Evolutionary conservation across 495 filamentous ascomycete species (phyloP).

Genomic region (Melanomma pulvis-pyrius): DNA sequence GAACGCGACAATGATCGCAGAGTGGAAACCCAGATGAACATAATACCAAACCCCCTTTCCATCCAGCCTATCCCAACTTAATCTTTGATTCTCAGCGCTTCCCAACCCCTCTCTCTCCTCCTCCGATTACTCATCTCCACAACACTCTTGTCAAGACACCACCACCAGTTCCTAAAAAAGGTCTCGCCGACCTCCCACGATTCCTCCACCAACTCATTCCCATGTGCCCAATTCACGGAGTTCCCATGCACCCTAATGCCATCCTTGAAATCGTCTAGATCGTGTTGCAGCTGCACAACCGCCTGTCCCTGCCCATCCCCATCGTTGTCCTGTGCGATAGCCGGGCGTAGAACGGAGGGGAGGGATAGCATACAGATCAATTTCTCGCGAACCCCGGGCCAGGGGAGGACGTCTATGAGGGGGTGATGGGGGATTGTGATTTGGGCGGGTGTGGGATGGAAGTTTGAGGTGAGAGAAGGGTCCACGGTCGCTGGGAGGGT

Average conservation of each 20-base stretch:
- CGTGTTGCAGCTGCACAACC: slow-evolving; percentile 49
- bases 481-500: slow-evolving; percentile 32
- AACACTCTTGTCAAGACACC: slow-evolving; percentile 51
- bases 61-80: background rate
- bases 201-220: slow-evolving; percentile 45
- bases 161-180: slow-evolving; percentile 57
- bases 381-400: slow-evolving; percentile 53
- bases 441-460: slow-evolving; percentile 34
- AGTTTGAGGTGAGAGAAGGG: slow-evolving; percentile 29
- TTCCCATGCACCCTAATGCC: slow-evolving; percentile 48
- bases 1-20: no score
- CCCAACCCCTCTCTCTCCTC: slow-evolving; percentile 37
- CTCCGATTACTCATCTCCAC: slow-evolving; percentile 50
- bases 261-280: slow-evolving; percentile 54
- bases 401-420: slow-evolving; percentile 54
- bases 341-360: slow-evolving; percentile 46
- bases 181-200: slow-evolving; percentile 55
- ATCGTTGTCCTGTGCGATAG: slow-evolving; percentile 42
- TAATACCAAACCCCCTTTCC: no score
- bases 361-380: slow-evolving; percentile 50
- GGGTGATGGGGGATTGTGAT: slow-evolving; percentile 54
- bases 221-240: slow-evolving; percentile 3
- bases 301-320: slow-evolving; percentile 31
- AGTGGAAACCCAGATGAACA: no score
- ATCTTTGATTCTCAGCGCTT: slow-evolving; percentile 3